Percentiles rank a stretch among this genome's conserved stretches.
These are phyloP conservation scores for Globisporangium rhizosaccharum DNA, from an alignment of 352 stramenopile genomes.

Conservation along the genomic window DNA sequence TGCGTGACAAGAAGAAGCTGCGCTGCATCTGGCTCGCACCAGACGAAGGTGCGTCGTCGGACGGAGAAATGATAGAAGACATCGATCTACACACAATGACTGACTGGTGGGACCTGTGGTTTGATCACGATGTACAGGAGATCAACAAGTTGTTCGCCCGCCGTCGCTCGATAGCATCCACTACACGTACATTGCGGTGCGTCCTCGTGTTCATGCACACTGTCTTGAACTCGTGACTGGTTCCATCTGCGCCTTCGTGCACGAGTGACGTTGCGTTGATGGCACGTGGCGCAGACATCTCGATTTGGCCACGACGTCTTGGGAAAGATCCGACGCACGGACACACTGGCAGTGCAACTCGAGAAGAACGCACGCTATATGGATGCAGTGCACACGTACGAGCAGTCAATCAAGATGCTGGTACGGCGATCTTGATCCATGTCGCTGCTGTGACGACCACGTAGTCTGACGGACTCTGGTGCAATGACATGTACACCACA, in stretches of 20 bases:
- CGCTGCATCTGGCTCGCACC: conserved; percentile 60
- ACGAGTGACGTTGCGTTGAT: no score
- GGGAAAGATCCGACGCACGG: conserved; percentile 53
- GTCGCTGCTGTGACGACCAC: no score
- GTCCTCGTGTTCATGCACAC: neutral
- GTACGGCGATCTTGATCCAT: conserved; percentile 15
- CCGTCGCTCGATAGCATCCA: conserved; percentile 52
- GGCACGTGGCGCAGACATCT: conserved; percentile 24
- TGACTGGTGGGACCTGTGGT: neutral
- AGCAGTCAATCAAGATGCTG: conserved; percentile 68
- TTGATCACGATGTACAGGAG: conserved; percentile 21
- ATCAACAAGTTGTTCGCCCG: conserved; percentile 52
- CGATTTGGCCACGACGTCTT: conserved; percentile 54
- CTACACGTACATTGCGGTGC: conserved; percentile 52
- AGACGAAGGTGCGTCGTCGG: conserved; percentile 38
- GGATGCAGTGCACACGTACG: conserved; percentile 67
- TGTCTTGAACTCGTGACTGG: no score
- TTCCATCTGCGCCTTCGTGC: neutral
- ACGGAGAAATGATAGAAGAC: neutral
- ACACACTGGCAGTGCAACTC: conserved; percentile 54
- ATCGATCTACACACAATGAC: neutral
- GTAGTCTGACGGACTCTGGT: no score
- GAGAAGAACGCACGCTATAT: conserved; percentile 55
- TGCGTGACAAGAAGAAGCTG: conserved; percentile 66
- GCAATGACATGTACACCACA: conserved; percentile 3